Evolutionary conservation across 192 early-diverging fungal species (phyloP).

Genomic region (Coemansia sp.): DNA sequence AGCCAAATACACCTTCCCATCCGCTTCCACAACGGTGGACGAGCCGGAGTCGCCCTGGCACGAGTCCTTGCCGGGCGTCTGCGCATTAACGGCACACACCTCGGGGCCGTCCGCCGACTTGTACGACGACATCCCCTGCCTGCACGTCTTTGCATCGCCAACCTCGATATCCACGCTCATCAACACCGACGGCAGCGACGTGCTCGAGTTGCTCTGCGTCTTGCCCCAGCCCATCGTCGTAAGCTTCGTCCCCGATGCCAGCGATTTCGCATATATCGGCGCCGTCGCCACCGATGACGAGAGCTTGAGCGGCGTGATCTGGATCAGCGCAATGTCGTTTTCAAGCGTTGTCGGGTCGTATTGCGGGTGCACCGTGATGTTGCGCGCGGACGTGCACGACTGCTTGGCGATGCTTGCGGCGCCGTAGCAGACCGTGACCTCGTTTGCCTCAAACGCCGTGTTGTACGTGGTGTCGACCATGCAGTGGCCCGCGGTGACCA

Average conservation of each 20-base stretch:
- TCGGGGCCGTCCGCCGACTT: slow-evolving; percentile 26
- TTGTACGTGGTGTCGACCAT: slow-evolving; percentile 25
- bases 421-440: slow-evolving; percentile 45
- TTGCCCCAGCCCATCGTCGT: slow-evolving; percentile 51
- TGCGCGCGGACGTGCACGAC: slow-evolving; percentile 15
- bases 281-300: not conserved
- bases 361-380: slow-evolving; percentile 23
- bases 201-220: slow-evolving; percentile 15
- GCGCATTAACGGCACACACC: slow-evolving; percentile 38
- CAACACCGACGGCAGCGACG: slow-evolving; percentile 16
- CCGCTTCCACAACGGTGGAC: slow-evolving; percentile 17
- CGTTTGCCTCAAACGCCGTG: slow-evolving; percentile 3
- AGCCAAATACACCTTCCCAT: slow-evolving; percentile 15
- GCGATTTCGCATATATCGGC: slow-evolving; percentile 19
- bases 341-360: slow-evolving; percentile 21
- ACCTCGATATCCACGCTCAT: slow-evolving; percentile 29
- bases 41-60: slow-evolving; percentile 52
- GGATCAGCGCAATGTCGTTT: slow-evolving; percentile 48
- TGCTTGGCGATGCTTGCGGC: slow-evolving; percentile 13
- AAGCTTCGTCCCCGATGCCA: slow-evolving; percentile 23
- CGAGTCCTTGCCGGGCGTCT: slow-evolving; percentile 48
- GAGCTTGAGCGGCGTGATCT: slow-evolving; percentile 6
- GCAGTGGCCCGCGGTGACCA: slow-evolving; percentile 50
- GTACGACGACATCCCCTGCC: slow-evolving; percentile 14
- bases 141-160: slow-evolving; percentile 20